Evolutionary conservation across 2,329 filamentous ascomycete species (phyloP).

Genomic region (Aspergillus eucalypticola): DNA sequence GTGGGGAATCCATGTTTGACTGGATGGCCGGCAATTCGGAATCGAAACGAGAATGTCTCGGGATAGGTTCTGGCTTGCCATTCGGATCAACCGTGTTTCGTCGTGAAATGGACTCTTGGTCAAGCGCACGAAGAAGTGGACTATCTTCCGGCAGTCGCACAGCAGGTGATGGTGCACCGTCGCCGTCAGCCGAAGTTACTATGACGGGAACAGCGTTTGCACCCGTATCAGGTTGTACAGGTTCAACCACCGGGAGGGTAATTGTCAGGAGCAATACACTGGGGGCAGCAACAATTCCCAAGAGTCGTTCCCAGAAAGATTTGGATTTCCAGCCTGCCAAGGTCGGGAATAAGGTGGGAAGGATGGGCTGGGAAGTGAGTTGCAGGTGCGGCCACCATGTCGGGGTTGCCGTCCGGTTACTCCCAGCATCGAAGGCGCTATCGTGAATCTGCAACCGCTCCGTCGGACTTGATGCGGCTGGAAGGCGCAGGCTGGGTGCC

Average conservation of each 20-base stretch:
- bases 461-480: slow-evolving; percentile 48
- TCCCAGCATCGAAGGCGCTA: slow-evolving; percentile 44
- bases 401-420: slow-evolving; percentile 35
- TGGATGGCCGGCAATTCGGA: slow-evolving; percentile 42
- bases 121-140: slow-evolving; percentile 31
- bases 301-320: slow-evolving; percentile 75
- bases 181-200: slow-evolving; percentile 25
- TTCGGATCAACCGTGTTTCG: slow-evolving; percentile 14
- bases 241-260: slow-evolving; percentile 88
- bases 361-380: slow-evolving; percentile 68
- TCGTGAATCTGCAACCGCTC: slow-evolving; percentile 32
- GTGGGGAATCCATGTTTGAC: slow-evolving; percentile 20
- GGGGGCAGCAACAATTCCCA: slow-evolving; percentile 81
- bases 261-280: slow-evolving; percentile 87
- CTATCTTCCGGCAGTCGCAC: slow-evolving; percentile 41
- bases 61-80: slow-evolving; percentile 21
- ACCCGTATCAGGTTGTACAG: slow-evolving; percentile 54
- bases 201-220: slow-evolving; percentile 39
- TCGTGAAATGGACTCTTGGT: slow-evolving; percentile 12
- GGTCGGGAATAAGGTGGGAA: slow-evolving; percentile 81
- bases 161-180: slow-evolving; percentile 23
- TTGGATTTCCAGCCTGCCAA: slow-evolving; percentile 80
- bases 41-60: slow-evolving; percentile 32
- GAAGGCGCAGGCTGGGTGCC: slow-evolving; percentile 58
- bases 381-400: slow-evolving; percentile 79